phyloP scores from a whole-genome alignment of 805 yeast species.

The Ogataea wickerhamii region DNA sequence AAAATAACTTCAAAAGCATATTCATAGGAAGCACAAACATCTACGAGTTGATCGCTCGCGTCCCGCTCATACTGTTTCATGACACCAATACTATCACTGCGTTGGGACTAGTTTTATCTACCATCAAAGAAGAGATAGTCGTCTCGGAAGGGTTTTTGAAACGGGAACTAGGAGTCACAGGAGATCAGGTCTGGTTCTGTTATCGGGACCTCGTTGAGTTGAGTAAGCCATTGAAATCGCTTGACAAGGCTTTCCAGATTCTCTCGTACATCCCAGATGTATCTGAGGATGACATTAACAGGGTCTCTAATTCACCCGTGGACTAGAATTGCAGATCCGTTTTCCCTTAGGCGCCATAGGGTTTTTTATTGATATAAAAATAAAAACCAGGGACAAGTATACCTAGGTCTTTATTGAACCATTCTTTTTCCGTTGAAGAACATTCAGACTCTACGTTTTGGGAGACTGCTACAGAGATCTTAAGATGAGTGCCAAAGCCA shows the following conservation, averaged over 20 bases:
- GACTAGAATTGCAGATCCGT: not conserved
- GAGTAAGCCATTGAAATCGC: conserved; percentile 13
- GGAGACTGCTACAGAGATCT: too few species aligned
- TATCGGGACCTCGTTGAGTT: conserved; percentile 20
- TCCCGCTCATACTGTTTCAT: conserved; percentile 28
- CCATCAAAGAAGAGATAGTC: conserved; percentile 16
- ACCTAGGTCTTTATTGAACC: too few species aligned
- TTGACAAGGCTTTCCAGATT: conserved; percentile 26
- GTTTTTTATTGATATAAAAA: too few species aligned
- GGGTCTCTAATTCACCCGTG: conserved; percentile 3
- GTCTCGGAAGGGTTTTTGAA: conserved; percentile 18
- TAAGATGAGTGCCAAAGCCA: conserved; percentile 20
- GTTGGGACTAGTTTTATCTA: conserved; percentile 23
- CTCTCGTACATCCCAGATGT: conserved; percentile 23
- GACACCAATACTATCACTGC: conserved; percentile 24
- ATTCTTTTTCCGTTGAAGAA: too few species aligned
- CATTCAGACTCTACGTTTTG: too few species aligned
- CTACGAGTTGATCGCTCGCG: conserved; percentile 27
- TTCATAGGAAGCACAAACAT: conserved; percentile 26
- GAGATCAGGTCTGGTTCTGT: conserved; percentile 24
- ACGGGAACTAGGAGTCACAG: conserved; percentile 12
- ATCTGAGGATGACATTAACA: conserved; percentile 14
- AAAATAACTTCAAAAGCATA: conserved; percentile 12
- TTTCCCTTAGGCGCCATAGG: not conserved
- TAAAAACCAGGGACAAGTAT: too few species aligned